Evolutionary conservation across 1,284 basidiomycete species (phyloP), one percentile per base, ranked within the genome.

Genomic region (Cryptococcus jaspeensis): DNA sequence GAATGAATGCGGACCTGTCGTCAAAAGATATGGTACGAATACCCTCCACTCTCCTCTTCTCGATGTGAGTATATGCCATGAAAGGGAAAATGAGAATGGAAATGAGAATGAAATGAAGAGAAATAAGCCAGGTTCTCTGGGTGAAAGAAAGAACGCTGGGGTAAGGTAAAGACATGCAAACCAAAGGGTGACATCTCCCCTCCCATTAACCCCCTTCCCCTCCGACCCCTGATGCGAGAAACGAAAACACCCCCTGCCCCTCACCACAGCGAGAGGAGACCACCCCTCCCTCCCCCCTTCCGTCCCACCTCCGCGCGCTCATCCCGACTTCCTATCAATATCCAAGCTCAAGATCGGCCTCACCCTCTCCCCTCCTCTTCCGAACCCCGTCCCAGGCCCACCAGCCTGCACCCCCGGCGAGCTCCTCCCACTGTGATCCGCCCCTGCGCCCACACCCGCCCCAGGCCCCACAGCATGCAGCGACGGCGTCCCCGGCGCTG

Each of bases 401-500:
- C 28, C 47, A 15, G 9, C 28, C 28, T 32, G 28, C 12, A 39
- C 37, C 42, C 32, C 20, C n/a, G 55, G 49, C 25, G 23, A 38
- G 36, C 41, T 52, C 42, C 53, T 49, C 11, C 53, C 50, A 50
- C 58, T 59, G 8, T 20, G 35, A 23, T 38, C 53, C 49, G 7
- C 52, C 52, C 28, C 25, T 35, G 35, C 36, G 37, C 45, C n/a
- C 39, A 20, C 20, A 39, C 25, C 38, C 22, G n/a, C 45, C 28
- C 28, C 28, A 9, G n/a, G n/a, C n/a, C 28, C 9, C 9, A 9
- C 28, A 32, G 28, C 28, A 32, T 32, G 28, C 13, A 55, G 42
- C 18, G 52, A 53, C 15, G 64, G 64, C 36, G 62, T 60, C 2
- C 56, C 59, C 8, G 63, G 63, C 25, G 60, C 61, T 15, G 55